phyloP scores from a whole-genome alignment of 805 yeast species.

The Lachancea kluyveri region DNA sequence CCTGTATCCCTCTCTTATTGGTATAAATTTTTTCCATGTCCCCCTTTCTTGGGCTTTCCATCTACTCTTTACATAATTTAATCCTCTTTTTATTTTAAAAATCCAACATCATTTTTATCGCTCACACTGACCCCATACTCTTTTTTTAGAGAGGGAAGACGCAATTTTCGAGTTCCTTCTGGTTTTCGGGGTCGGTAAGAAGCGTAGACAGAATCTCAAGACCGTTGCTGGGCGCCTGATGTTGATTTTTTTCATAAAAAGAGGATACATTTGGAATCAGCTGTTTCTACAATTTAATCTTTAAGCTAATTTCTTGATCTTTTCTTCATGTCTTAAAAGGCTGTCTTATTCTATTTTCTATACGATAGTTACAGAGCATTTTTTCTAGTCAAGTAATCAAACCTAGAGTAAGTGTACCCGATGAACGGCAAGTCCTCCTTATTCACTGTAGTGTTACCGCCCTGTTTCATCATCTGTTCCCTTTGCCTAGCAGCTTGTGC shows the following conservation, averaged over 20 bases:
- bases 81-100: slow-evolving; percentile 9
- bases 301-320: background rate
- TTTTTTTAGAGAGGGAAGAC: slow-evolving; percentile 5
- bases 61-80: background rate
- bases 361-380: slow-evolving; percentile 35
- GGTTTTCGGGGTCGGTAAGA: slow-evolving; percentile 9
- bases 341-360: background rate
- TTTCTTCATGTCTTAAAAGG: background rate
- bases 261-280: slow-evolving; percentile 36
- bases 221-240: slow-evolving; percentile 40
- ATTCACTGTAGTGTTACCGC: slow-evolving; percentile 39
- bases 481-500: slow-evolving; percentile 61
- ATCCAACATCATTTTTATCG: slow-evolving; percentile 25
- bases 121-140: slow-evolving; percentile 8
- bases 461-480: slow-evolving; percentile 43
- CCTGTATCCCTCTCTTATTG: background rate
- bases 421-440: slow-evolving; percentile 92
- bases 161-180: slow-evolving; percentile 5
- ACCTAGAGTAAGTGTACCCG: slow-evolving; percentile 93
- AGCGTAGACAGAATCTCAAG: slow-evolving; percentile 28
- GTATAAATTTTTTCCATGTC: background rate
- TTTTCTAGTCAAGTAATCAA: slow-evolving; percentile 82
- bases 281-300: slow-evolving; percentile 30
- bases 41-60: too few species aligned
- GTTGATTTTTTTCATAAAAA: slow-evolving; percentile 26